Percentiles rank a stretch among this genome's conserved stretches.
These are phyloP conservation scores for Thalassiosira sp. DNA, from an alignment of 352 stramenopile species.

Conservation along the genomic window DNA sequence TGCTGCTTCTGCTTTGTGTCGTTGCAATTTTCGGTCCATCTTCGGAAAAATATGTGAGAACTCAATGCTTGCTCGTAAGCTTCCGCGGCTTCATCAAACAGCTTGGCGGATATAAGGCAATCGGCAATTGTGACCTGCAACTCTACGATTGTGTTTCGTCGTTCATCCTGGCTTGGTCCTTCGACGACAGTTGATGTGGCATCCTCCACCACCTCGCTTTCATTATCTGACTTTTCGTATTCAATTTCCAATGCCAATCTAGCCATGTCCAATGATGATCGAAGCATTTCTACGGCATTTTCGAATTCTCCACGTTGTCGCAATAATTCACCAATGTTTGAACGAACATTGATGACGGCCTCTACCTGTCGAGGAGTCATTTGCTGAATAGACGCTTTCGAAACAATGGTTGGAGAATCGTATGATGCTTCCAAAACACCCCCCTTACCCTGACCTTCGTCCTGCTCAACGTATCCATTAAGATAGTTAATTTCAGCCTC, in stretches of 20 bases:
- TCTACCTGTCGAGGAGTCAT: conserved; percentile 36
- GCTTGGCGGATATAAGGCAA: conserved; percentile 16
- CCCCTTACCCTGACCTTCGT: not conserved
- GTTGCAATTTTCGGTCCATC: conserved; percentile 14
- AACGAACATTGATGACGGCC: conserved; percentile 41
- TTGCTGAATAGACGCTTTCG: conserved; percentile 11
- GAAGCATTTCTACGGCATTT: conserved; percentile 21
- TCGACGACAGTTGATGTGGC: not conserved
- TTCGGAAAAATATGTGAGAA: conserved; percentile 36
- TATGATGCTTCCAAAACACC: not conserved
- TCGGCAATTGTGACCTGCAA: conserved; percentile 37
- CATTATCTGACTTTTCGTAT: conserved; percentile 2
- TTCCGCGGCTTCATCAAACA: conserved; percentile 34
- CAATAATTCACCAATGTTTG: conserved; percentile 50
- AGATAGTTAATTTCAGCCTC: conserved; percentile 43
- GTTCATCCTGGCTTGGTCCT: conserved; percentile 25
- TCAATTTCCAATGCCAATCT: conserved; percentile 26
- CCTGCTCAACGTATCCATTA: conserved; percentile 12
- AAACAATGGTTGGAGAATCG: not conserved
- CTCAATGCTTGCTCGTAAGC: conserved; percentile 39
- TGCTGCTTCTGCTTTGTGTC: not conserved
- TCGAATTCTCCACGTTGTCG: conserved; percentile 20
- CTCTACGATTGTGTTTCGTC: conserved; percentile 35
- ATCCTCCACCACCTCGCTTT: not conserved
- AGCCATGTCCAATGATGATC: conserved; percentile 31